phyloP scores from a whole-genome alignment of 1,139 yeast genomes.

The Zygotorulaspora mrakii region DNA sequence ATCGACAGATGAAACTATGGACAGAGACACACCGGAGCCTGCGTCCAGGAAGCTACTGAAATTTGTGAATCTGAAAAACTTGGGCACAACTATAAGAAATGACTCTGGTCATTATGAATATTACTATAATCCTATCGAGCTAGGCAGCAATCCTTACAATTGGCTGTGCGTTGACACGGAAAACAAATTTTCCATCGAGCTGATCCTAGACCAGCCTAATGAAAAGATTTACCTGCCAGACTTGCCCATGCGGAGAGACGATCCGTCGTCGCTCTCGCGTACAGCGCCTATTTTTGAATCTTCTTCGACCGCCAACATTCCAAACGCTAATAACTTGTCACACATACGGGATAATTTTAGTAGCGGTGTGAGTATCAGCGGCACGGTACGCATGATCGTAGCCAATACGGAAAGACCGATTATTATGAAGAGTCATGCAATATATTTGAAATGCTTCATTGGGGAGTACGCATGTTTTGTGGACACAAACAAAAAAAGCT shows the following conservation, averaged over 20 bases:
- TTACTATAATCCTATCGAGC: slow-evolving; percentile 17
- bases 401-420: slow-evolving; percentile 11
- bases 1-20: neutral
- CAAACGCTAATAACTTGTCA: slow-evolving; percentile 6
- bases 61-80: slow-evolving; percentile 16
- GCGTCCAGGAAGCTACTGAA: slow-evolving; percentile 10
- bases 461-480: slow-evolving; percentile 17
- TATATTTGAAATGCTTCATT: slow-evolving; percentile 18
- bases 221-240: slow-evolving; percentile 17
- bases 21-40: too few relatives aligned
- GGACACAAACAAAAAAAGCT: slow-evolving; percentile 3
- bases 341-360: slow-evolving; percentile 2
- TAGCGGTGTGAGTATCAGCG: slow-evolving; percentile 14
- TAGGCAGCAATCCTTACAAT: slow-evolving; percentile 17
- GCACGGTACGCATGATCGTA: slow-evolving; percentile 12
- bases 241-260: slow-evolving; percentile 12
- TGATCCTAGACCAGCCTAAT: slow-evolving; percentile 10
- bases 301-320: slow-evolving; percentile 13
- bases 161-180: slow-evolving; percentile 11
- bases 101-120: slow-evolving; percentile 17
- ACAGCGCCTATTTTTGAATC: slow-evolving; percentile 14
- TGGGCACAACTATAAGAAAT: slow-evolving; percentile 22
- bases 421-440: slow-evolving; percentile 8
- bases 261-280: slow-evolving; percentile 9
- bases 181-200: slow-evolving; percentile 11